Evolutionary conservation across 2,329 filamentous ascomycete species (phyloP).

Genomic region (Fusarium coffeatum): DNA sequence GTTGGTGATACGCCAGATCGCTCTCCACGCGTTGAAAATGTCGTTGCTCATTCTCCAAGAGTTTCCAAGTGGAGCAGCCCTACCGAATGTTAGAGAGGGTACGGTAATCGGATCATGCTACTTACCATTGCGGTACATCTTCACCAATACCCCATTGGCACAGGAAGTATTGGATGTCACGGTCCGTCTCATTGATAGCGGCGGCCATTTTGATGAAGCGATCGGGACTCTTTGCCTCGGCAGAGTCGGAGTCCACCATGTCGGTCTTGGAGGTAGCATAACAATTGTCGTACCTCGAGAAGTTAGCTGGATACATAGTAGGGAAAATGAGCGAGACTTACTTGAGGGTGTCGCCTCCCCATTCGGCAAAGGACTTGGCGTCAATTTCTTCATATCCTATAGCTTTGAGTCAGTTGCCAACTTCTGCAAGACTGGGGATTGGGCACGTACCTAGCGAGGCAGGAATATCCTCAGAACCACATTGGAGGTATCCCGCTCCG

Average conservation of each 20-base stretch:
- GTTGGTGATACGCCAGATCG: conserved; percentile 64
- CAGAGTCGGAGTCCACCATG: conserved; percentile 56
- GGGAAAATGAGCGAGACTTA: conserved; percentile 57
- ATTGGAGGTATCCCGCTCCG: conserved; percentile 59
- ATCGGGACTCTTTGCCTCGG: conserved; percentile 53
- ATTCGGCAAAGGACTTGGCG: conserved; percentile 55
- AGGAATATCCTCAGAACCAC: conserved; percentile 55
- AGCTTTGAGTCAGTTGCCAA: too few species aligned
- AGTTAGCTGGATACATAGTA: neutral
- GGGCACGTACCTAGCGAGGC: conserved; percentile 56
- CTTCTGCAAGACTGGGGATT: rapidly evolving
- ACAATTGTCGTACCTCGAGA: conserved; percentile 60
- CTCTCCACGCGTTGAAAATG: conserved; percentile 63
- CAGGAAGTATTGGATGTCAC: conserved; percentile 60
- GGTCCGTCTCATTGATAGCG: conserved; percentile 53
- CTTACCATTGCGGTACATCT: conserved; percentile 59
- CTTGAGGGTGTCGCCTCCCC: conserved; percentile 64
- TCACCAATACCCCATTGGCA: conserved; percentile 66
- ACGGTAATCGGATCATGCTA: rapidly evolving
- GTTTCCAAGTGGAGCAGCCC: conserved; percentile 59
- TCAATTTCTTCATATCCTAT: conserved; percentile 54
- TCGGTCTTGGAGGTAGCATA: conserved; percentile 57
- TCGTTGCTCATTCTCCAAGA: conserved; percentile 66
- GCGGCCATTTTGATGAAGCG: conserved; percentile 61
- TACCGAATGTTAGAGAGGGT: neutral